These are phyloP conservation scores for Gastrolobium bilobum DNA, from an alignment of 306 rosid genomes.

Conservation along the genomic window DNA sequence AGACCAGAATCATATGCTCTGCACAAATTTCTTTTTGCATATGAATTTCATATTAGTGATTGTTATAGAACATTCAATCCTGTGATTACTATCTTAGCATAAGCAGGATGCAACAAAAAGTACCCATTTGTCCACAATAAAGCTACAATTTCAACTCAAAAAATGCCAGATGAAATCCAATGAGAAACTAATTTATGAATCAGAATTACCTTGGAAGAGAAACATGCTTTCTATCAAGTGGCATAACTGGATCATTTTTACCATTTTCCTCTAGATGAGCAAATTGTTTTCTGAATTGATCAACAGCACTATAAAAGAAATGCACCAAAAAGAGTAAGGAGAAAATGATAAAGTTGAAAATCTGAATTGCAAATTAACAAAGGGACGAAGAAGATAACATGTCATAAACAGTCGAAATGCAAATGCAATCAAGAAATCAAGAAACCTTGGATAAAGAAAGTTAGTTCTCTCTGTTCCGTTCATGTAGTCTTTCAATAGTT, in stretches of 20 bases:
- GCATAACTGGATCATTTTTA: constrained; percentile 72
- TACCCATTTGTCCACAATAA: background rate
- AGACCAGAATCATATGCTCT: too few species aligned
- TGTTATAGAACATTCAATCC: constrained; percentile 2
- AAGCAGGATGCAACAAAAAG: constrained; percentile 4
- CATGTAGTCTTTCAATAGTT: constrained; percentile 80
- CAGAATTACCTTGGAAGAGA: constrained; percentile 85
- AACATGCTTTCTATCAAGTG: constrained; percentile 79
- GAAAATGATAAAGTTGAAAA: constrained; percentile 15
- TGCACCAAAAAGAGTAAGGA: constrained; percentile 36
- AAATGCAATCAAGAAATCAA: constrained; percentile 2
- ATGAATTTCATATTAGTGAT: background rate
- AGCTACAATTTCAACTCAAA: constrained; percentile 7
- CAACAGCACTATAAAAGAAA: constrained; percentile 68
- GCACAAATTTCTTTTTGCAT: too few species aligned
- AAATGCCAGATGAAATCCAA: constrained; percentile 29
- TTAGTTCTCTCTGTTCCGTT: constrained; percentile 72
- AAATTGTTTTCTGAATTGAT: constrained; percentile 79
- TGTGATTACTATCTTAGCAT: background rate
- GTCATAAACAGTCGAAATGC: background rate
- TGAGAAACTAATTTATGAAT: constrained; percentile 19
- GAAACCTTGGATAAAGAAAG: constrained; percentile 79
- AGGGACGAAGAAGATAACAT: background rate
- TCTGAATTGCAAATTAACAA: background rate
- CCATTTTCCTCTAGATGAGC: constrained; percentile 77